phyloP scores from a whole-genome alignment of 495 filamentous ascomycete genomes.

The Talaromyces thailandensis region DNA sequence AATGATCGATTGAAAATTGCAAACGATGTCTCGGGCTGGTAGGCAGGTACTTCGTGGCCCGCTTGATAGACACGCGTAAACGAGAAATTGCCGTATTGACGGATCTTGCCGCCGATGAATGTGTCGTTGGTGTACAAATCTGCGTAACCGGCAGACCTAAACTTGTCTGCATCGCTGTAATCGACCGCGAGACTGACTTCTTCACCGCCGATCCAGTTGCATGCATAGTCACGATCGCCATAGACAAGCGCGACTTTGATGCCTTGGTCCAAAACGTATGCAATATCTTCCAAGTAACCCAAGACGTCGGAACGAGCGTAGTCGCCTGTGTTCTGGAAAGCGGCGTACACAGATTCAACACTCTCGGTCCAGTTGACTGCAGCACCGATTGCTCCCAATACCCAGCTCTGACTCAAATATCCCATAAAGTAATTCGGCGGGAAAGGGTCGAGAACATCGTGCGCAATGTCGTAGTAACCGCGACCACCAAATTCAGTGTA shows the following conservation, averaged over 20 bases:
- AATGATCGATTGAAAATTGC: slow-evolving; percentile 47
- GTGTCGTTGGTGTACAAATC: slow-evolving; percentile 34
- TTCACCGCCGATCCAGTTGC: slow-evolving; percentile 42
- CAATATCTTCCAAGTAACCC: slow-evolving; percentile 44
- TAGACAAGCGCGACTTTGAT: slow-evolving; percentile 65
- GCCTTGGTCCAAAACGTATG: slow-evolving; percentile 41
- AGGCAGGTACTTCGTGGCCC: slow-evolving; percentile 53
- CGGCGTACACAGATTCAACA: slow-evolving; percentile 34
- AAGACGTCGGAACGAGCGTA: slow-evolving; percentile 34
- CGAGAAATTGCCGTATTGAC: slow-evolving; percentile 49
- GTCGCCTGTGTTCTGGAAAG: slow-evolving; percentile 42
- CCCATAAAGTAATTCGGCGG: slow-evolving; percentile 53
- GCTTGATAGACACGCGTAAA: slow-evolving; percentile 52
- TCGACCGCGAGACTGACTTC: slow-evolving; percentile 31
- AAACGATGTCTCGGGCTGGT: slow-evolving; percentile 48
- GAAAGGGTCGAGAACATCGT: slow-evolving; percentile 47
- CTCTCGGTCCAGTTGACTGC: slow-evolving; percentile 58
- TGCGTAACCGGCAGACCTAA: slow-evolving; percentile 42
- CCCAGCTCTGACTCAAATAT: slow-evolving; percentile 52
- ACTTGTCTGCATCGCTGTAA: slow-evolving; percentile 28
- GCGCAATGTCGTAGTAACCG: slow-evolving; percentile 57
- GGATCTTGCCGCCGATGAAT: slow-evolving; percentile 42
- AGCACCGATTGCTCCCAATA: slow-evolving; percentile 56
- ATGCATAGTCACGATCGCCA: slow-evolving; percentile 53
- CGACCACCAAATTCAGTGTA: slow-evolving; percentile 27